These are phyloP conservation scores for Rhodotorula sphaerocarpa DNA, from an alignment of 768 basidiomycete genomes.

Conservation along the genomic window DNA sequence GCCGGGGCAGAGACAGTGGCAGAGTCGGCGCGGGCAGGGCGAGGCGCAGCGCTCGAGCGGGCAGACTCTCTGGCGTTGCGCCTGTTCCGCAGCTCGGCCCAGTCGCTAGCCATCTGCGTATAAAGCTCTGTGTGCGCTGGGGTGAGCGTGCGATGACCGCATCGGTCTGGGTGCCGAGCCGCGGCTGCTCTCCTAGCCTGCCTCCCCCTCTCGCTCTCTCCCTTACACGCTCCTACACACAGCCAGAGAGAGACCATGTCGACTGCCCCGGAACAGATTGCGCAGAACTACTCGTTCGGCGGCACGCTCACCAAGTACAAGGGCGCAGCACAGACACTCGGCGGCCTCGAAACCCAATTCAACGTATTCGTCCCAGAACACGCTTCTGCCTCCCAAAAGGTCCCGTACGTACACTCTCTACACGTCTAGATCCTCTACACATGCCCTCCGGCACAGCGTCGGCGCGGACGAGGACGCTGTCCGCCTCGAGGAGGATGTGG, in stretches of 20 bases:
- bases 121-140: too few species aligned
- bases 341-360: constrained; percentile 56
- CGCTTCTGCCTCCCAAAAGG: constrained; percentile 48
- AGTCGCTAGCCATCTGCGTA: too few species aligned
- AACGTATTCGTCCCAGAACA: constrained; percentile 78
- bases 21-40: neutral
- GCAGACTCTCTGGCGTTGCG: neutral
- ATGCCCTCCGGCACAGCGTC: too few species aligned
- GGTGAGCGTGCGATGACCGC: too few species aligned
- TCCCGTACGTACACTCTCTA: constrained; percentile 23
- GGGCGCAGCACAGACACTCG: constrained; percentile 52
- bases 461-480: too few species aligned
- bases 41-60: neutral
- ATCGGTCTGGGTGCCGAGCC: neutral
- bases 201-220: neutral
- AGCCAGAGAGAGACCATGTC: neutral
- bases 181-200: too few species aligned
- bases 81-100: too few species aligned
- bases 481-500: too few species aligned
- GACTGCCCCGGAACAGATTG: constrained; percentile 54
- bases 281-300: constrained; percentile 68
- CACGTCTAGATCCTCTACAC: too few species aligned
- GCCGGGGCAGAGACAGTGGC: too few species aligned
- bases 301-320: constrained; percentile 79
- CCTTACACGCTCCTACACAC: neutral